Conservation (phyloP, 1,284 basidiomycete genomes). For the Pseudomicrostroma phylloplanum region DNA sequence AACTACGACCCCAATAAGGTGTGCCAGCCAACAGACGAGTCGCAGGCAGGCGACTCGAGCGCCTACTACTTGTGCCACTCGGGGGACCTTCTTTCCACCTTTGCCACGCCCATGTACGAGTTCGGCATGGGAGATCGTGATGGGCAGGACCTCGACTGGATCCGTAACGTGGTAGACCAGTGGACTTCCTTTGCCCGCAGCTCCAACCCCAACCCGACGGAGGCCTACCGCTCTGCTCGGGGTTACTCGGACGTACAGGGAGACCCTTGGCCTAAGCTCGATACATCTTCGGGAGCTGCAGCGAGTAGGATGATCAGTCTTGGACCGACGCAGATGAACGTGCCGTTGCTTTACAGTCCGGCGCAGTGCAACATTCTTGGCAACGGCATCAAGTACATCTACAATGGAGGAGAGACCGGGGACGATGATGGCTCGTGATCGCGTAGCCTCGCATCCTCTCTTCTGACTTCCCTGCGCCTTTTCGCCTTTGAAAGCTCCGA, state of each 20-base stretch:
- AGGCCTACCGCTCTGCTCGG: conserved; percentile 7
- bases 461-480: too few relatives aligned
- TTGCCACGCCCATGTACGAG: conserved; percentile 12
- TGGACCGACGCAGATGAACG: conserved; percentile 22
- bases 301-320: conserved; percentile 18
- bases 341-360: conserved; percentile 17
- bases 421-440: not conserved
- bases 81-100: conserved; percentile 18
- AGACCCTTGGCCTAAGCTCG: conserved; percentile 16
- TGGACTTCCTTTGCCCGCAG: conserved; percentile 13
- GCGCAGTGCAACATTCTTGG: conserved; percentile 28
- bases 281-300: not conserved
- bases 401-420: not conserved
- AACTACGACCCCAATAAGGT: conserved; percentile 16
- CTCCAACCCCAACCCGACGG: conserved; percentile 12
- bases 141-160: conserved; percentile 8
- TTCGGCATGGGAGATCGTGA: conserved; percentile 13
- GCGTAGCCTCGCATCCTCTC: too few relatives aligned
- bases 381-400: conserved; percentile 9
- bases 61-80: conserved; percentile 17
- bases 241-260: conserved; percentile 6
- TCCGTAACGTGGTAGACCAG: conserved; percentile 9
- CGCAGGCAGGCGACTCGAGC: not conserved
- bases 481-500: too few relatives aligned
- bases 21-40: not conserved